Base-by-base conservation (phyloP, 176 grass and related monocot species). In the Rhipidocladum racemiflorum region DNA sequence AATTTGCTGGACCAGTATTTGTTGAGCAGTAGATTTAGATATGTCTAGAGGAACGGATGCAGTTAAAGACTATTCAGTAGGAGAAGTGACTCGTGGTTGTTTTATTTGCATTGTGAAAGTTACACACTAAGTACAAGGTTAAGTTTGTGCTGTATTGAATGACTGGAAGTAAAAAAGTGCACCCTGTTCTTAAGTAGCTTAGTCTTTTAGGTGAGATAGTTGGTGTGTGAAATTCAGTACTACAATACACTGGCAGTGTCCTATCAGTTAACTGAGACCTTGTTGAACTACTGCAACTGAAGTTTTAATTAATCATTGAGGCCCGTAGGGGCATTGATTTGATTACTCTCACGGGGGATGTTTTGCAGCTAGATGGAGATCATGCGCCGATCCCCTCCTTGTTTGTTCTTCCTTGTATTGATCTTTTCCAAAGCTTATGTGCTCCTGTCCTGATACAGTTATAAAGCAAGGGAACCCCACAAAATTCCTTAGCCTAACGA, bases 401-500 rank as follows among this genome's bases (percentile, higher is more conserved):
- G 62, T 69, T 85, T 78, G 27, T 85, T 80, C 82, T 70, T 60
- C 70, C 76, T 85, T 81, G 62, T 85, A 80, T 80, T 54, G 76
- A 84, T 85, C 76, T 84, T 68, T 59, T 43, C 81, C 76, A 80
- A 89, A 75, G 76, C 70, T 51, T 84, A 1, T 36, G 70, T 51
- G 76, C 23, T 55, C 76, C 53, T 81, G 82, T 89, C 42, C 43
- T 50, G 51, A 24, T 50, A 75, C 76, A 80, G 82, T 81, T 76
- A 24, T 17, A 75, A 85, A 89, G 76, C 75, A 88, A 38, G 49
- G 10, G 46, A 40, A 14, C 65, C 76, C 76, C 87, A 85, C 62
- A 75, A 85, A 81, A 85, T 85, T 89, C 86, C 62, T 69, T 75
- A 54, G 75, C 62, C 32, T 75, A 89, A 81, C 76, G 76, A 80